phyloP scores from a whole-genome alignment of 371 early-diverging fungal species.

The Mucor circinelloides region DNA sequence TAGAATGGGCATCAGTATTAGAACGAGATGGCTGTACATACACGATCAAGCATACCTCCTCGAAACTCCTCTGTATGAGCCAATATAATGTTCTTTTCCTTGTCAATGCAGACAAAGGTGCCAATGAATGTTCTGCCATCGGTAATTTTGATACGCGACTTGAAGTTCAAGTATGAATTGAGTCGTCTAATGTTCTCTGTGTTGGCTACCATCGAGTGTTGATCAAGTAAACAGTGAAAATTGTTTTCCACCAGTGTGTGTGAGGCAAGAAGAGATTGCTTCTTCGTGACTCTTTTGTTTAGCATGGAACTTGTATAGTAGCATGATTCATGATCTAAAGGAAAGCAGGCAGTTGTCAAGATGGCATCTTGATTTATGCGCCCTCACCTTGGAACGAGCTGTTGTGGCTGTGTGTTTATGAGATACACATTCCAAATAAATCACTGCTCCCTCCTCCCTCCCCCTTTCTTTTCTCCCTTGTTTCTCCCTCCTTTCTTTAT shows the following conservation, averaged over 20 bases:
- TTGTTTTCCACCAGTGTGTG: neutral
- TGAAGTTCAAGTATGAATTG: slow-evolving; percentile 62
- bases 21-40: neutral
- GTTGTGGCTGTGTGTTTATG: neutral
- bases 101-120: slow-evolving; percentile 81
- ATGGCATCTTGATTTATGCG: neutral
- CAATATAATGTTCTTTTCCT: slow-evolving; percentile 79
- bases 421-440: neutral
- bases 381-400: neutral
- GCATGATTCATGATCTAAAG: no score
- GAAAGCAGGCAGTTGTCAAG: no score
- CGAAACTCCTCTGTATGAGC: slow-evolving; percentile 74
- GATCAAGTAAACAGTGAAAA: neutral
- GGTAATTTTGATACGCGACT: slow-evolving; percentile 64
- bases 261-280: neutral
- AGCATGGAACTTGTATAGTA: no score
- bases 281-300: neutral
- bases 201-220: slow-evolving; percentile 21
- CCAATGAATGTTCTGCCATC: slow-evolving; percentile 84
- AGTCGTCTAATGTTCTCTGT: slow-evolving; percentile 52
- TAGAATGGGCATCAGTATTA: neutral
- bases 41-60: slow-evolving; percentile 48
- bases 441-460: neutral
- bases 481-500: neutral
- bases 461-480: neutral